Percentiles rank a stretch among this genome's conserved stretches.
These are phyloP conservation scores for Crithidia fasciculata DNA, from an alignment of 208 protist species.

Conservation along the genomic window DNA sequence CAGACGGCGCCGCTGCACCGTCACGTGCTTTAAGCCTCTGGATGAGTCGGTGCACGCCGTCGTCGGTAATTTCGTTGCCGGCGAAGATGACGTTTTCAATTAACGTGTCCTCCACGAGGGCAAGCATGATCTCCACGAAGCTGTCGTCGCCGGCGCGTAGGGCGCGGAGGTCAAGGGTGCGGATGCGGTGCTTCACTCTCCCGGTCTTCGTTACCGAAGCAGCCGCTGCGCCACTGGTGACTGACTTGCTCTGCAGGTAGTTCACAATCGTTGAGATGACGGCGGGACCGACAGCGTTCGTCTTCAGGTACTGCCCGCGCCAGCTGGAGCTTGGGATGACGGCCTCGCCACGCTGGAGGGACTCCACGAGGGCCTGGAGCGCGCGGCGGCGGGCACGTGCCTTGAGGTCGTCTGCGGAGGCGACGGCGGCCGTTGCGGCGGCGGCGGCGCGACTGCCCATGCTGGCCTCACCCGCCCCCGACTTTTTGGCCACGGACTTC, in stretches of 20 bases:
- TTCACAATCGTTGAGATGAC: constrained; percentile 28
- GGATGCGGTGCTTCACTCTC: constrained; percentile 33
- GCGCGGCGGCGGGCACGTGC: constrained; percentile 41
- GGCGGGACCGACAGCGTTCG: constrained; percentile 42
- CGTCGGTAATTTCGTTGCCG: constrained; percentile 66
- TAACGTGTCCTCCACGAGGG: constrained; percentile 42
- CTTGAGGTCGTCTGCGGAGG: constrained; percentile 35
- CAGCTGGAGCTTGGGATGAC: constrained; percentile 56
- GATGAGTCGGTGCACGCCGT: constrained; percentile 37
- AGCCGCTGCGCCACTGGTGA: neutral
- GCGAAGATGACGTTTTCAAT: constrained; percentile 48
- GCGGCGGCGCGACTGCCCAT: constrained; percentile 7
- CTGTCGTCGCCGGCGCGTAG: constrained; percentile 64
- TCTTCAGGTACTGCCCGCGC: constrained; percentile 58
- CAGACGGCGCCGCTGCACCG: neutral
- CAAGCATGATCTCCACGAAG: constrained; percentile 46
- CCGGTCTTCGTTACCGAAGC: neutral
- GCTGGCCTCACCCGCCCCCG: neutral
- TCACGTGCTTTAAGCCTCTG: constrained; percentile 12
- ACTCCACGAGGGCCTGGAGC: constrained; percentile 47
- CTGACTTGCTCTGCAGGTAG: constrained; percentile 26
- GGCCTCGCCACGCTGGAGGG: constrained; percentile 31
- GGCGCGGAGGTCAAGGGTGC: constrained; percentile 66
- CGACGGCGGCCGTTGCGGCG: constrained; percentile 9
- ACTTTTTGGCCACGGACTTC: neutral